A percentile compares a stretch with the other conserved stretches of the same genome.
These are phyloP conservation scores for Phaffia australis DNA, from an alignment of 768 basidiomycete species.

Conservation along the genomic window DNA sequence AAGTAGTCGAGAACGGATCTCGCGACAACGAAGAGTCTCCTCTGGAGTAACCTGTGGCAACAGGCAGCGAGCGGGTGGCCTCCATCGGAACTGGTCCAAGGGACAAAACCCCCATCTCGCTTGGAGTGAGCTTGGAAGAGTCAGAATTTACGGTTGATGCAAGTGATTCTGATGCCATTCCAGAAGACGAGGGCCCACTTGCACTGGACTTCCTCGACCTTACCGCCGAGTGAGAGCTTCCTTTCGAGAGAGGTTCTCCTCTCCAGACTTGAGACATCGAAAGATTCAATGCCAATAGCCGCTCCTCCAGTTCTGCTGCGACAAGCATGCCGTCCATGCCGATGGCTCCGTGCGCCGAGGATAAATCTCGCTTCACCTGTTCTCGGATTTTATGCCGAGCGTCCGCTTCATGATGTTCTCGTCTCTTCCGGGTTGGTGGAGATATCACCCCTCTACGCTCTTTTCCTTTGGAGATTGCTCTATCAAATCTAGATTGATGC, in stretches of 20 bases:
- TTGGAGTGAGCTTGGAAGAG: too few species aligned
- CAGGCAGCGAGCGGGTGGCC: too few species aligned
- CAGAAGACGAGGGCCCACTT: not conserved
- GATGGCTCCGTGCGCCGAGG: slow-evolving; percentile 10
- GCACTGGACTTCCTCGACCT: slow-evolving; percentile 7
- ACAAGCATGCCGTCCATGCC: slow-evolving; percentile 18
- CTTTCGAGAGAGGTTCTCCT: not conserved
- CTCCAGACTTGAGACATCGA: not conserved
- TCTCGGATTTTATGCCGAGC: slow-evolving; percentile 25
- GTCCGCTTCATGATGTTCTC: slow-evolving; percentile 52
- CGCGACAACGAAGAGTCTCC: too few species aligned
- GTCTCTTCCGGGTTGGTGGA: slow-evolving; percentile 30
- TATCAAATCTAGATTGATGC: not conserved
- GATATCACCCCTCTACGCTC: too few species aligned
- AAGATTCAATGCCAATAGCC: slow-evolving; percentile 9
- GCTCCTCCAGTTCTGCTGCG: slow-evolving; percentile 22
- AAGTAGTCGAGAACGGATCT: too few species aligned
- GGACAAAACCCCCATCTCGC: too few species aligned
- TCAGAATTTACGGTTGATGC: too few species aligned
- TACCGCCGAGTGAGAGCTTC: not conserved
- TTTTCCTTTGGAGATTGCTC: not conserved
- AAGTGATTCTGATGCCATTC: too few species aligned
- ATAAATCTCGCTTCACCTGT: not conserved
- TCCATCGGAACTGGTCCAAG: too few species aligned
- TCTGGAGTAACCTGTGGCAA: too few species aligned